Percentiles rank a stretch among this genome's conserved stretches.
Conservation (phyloP, 2,329 filamentous ascomycete genomes). For the Didymella segeticola region DNA sequence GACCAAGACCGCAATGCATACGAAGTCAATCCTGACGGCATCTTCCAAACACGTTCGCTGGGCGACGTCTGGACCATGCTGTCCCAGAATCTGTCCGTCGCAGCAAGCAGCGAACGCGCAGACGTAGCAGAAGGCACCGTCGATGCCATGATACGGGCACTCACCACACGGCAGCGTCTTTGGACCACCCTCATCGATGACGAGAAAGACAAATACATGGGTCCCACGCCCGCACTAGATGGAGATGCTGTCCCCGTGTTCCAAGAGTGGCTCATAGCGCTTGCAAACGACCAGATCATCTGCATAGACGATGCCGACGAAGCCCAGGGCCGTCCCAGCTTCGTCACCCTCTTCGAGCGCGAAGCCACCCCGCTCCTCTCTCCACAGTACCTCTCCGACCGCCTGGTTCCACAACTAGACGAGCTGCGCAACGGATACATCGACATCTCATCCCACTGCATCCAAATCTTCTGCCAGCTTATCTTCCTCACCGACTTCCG, state of each 20-base stretch:
- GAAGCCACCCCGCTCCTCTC: constrained; percentile 84
- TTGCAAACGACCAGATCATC: constrained; percentile 97
- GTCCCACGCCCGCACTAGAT: constrained; percentile 61
- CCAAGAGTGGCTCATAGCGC: constrained; percentile 92
- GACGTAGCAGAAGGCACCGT: constrained; percentile 96
- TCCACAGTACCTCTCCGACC: constrained; percentile 72
- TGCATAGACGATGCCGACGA: constrained; percentile 84
- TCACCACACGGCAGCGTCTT: constrained; percentile 80
- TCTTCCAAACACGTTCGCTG: constrained; percentile 89
- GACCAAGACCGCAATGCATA: constrained; percentile 81
- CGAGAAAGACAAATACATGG: constrained; percentile 76
- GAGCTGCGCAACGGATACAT: constrained; percentile 88
- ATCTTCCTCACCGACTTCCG: constrained; percentile 92
- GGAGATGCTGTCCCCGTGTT: constrained; percentile 77
- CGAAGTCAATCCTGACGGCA: constrained; percentile 78
- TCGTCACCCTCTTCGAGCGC: constrained; percentile 83
- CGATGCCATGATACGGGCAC: constrained; percentile 90
- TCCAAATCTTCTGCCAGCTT: constrained; percentile 82
- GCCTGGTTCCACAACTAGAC: constrained; percentile 75
- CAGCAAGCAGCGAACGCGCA: constrained; percentile 80
- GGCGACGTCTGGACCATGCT: constrained; percentile 98
- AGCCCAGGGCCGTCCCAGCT: constrained; percentile 70
- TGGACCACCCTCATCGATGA: constrained; percentile 91
- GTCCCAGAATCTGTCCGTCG: constrained; percentile 86
- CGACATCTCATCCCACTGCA: constrained; percentile 91